A percentile compares a stretch with the other conserved stretches of the same genome.
Evolutionary conservation across 345 rosid genomes (phyloP).

Genomic region (Lepidium didymum): DNA sequence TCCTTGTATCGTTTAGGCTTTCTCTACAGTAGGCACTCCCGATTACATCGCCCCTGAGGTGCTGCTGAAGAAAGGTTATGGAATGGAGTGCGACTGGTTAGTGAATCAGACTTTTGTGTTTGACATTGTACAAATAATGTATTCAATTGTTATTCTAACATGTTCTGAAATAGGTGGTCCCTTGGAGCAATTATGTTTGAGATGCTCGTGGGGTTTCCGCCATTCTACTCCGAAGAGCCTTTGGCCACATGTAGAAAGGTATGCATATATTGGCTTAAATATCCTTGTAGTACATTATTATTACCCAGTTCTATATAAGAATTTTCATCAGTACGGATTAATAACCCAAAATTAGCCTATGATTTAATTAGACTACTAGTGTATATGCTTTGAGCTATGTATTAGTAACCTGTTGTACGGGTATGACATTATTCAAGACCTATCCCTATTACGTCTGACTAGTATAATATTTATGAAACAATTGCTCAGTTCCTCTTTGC

Average conservation of each 20-base stretch:
- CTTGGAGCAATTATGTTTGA: conserved; percentile 47
- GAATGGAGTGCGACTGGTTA: conserved; percentile 46
- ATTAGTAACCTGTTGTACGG: background rate
- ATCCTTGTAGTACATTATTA: background rate
- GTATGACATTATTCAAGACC: conserved; percentile 6
- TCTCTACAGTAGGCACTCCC: conserved; percentile 44
- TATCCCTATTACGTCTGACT: background rate
- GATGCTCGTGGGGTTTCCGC: conserved; percentile 49
- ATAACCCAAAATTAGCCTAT: background rate
- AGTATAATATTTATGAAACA: conserved; percentile 27
- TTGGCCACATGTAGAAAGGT: conserved; percentile 45
- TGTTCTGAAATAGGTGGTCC: conserved; percentile 36
- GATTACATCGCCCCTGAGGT: conserved; percentile 49
- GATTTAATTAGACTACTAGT: background rate
- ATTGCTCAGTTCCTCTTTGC: conserved; percentile 33
- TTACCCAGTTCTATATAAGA: background rate
- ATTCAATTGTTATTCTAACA: conserved; percentile 8
- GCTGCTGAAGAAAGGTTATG: conserved; percentile 43
- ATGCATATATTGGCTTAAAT: conserved; percentile 23
- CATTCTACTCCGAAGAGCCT: conserved; percentile 43
- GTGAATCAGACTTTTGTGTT: conserved; percentile 18
- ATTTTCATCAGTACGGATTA: background rate
- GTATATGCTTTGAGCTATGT: background rate
- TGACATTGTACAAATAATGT: background rate
- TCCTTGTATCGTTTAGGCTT: conserved; percentile 29